Evolutionary conservation across 2,329 filamentous ascomycete genomes (phyloP), one percentile per base, ranked within the genome.

Genomic region (Colletotrichum sp.): DNA sequence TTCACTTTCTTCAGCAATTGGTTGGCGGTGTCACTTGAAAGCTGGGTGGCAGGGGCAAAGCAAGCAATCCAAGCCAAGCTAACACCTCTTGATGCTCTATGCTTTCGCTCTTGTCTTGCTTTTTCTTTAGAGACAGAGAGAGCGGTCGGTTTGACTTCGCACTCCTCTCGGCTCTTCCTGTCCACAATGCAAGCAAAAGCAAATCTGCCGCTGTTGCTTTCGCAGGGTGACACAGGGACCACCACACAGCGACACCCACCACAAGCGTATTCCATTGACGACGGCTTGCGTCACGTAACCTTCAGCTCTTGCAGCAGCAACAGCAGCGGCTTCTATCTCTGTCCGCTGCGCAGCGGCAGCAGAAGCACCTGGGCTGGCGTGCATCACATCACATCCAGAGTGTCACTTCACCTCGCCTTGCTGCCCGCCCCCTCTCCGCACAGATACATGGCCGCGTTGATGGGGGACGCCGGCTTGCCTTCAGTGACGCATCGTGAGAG

Each of bases 241-340:
- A 52, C 43, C 43, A 32, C 21, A 52, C 32, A 55, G 39, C 72
- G 55, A 72, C 69, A 64, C 69, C 30, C 73, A 67, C 32, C 69
- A 75, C 69, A 72, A 75, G 63, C 69, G 69, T 72, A 64, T 72
- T 69, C 36, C 69, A 67, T 65, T 72, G 69, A 67, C 39, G 63
- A 75, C 48, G 69, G 69, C 63, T 75, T 75, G 73, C 73, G 63
- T 75, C 73, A 75, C 73, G 73, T 75, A 72, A 63, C 68, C 48
- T 32, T 71, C 24, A 57, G 30, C 57, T 43, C 21, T 43, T 67
- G 63, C 63, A 67, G 32, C 32, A 48, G n/a, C 43, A 48, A 12
- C 10, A 48, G 43, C 43, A 52, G 52, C 43, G 21, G 21, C 57
- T 30, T 43, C 24, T 43, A 30, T 66, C 21, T 61, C 26, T 67